Conservation (phyloP, 2,329 filamentous ascomycete species). For the Fusarium sp. region DNA sequence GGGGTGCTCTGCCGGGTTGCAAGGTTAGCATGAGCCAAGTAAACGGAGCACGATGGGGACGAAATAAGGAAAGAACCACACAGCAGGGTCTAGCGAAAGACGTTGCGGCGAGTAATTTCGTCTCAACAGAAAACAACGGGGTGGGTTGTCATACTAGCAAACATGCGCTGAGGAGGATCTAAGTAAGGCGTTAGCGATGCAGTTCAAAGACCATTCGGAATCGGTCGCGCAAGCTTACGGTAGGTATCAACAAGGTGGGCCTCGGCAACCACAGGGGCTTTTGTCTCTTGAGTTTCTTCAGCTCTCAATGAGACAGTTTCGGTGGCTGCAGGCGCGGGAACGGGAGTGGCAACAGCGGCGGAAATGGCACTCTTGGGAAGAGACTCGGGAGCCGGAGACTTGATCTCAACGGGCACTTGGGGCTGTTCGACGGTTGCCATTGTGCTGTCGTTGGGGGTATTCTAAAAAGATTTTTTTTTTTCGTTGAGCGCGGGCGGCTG, state of each 20-base stretch:
- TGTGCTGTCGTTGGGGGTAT: slow-evolving; percentile 37
- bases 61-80: slow-evolving; percentile 28
- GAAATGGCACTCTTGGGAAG: slow-evolving; percentile 33
- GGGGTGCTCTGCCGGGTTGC: slow-evolving; percentile 72
- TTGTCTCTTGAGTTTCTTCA: slow-evolving; percentile 46
- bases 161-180: slow-evolving; percentile 78
- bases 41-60: slow-evolving; percentile 29
- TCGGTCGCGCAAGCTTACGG: slow-evolving; percentile 62
- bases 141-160: slow-evolving; percentile 69
- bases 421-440: slow-evolving; percentile 49
- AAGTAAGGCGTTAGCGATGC: slow-evolving; percentile 40
- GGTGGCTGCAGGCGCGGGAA: slow-evolving; percentile 37
- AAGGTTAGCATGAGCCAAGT: slow-evolving; percentile 54
- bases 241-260: slow-evolving; percentile 84
- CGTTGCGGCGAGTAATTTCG: slow-evolving; percentile 17
- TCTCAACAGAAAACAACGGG: slow-evolving; percentile 25
- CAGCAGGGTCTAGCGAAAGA: slow-evolving; percentile 13
- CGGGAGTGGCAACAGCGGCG: slow-evolving; percentile 27
- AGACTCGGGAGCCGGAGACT: slow-evolving; percentile 31
- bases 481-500: slow-evolving; percentile 37
- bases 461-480: slow-evolving; percentile 29
- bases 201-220: slow-evolving; percentile 6
- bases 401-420: slow-evolving; percentile 39
- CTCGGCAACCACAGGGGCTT: slow-evolving; percentile 77
- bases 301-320: slow-evolving; percentile 29